Percentiles rank a stretch among this genome's conserved stretches.
These are phyloP conservation scores for Postia placenta DNA, from an alignment of 768 basidiomycete genomes.

Conservation along the genomic window DNA sequence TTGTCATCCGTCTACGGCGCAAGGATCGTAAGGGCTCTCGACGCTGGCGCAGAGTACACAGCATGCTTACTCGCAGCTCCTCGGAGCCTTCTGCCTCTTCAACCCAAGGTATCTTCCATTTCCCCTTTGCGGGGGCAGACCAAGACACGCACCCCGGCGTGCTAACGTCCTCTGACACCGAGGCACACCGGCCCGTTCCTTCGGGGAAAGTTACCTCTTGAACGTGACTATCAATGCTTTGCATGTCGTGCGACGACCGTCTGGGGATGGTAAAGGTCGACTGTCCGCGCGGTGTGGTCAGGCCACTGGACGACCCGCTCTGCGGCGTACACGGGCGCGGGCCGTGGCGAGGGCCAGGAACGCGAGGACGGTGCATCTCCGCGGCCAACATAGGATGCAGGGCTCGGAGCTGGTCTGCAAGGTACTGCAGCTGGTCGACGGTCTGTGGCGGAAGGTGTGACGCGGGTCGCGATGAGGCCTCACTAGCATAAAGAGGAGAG, in stretches of 20 bases:
- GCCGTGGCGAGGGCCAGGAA: neutral
- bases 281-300: neutral
- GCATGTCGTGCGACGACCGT: neutral
- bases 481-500: neutral
- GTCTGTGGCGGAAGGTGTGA: conserved; percentile 5
- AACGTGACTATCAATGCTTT: neutral
- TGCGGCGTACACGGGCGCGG: conserved; percentile 2
- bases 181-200: conserved; percentile 3
- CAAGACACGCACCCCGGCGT: conserved; percentile 10
- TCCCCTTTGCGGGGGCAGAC: conserved; percentile 15
- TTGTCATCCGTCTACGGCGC: too few species aligned
- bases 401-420: conserved; percentile 12
- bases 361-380: neutral
- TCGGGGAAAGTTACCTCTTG: too few species aligned
- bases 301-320: neutral
- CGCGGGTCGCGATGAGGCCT: neutral
- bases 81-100: neutral
- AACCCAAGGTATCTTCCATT: conserved; percentile 12
- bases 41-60: too few species aligned
- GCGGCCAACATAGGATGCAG: conserved; percentile 2
- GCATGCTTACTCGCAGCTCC: too few species aligned
- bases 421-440: conserved; percentile 12
- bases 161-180: conserved; percentile 11
- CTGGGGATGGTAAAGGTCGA: neutral
- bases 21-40: too few species aligned